Conservation (phyloP, 179 eudicot genomes). For the Spergularia azorica region DNA sequence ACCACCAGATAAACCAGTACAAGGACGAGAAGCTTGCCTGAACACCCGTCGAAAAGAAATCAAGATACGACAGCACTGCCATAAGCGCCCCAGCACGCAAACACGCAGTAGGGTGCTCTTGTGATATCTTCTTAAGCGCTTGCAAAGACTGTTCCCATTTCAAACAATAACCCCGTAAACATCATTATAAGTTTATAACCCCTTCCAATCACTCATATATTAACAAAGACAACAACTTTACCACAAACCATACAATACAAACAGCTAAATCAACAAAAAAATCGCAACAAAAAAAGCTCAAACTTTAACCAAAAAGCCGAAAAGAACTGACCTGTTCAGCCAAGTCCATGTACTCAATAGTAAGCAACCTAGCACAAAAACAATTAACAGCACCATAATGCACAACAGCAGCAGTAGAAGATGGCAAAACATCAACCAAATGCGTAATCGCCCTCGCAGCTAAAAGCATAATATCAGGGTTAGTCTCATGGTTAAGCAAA, state of each 20-base stretch:
- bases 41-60: constrained; percentile 97
- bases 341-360: constrained; percentile 99
- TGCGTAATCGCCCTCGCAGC: constrained; percentile 96
- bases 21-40: constrained; percentile 53
- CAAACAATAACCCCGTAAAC: constrained; percentile 10
- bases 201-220: not conserved
- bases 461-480: constrained; percentile 97
- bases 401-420: constrained; percentile 93
- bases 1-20: not conserved
- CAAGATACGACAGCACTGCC: constrained; percentile 97
- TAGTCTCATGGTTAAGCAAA: constrained; percentile 84
- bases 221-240: not conserved
- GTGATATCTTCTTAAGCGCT: constrained; percentile 98
- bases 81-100: constrained; percentile 96
- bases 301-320: no score
- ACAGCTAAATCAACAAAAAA: not conserved
- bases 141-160: constrained; percentile 73
- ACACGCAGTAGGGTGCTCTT: constrained; percentile 98
- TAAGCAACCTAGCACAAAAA: constrained; percentile 87
- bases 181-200: not conserved
- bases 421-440: constrained; percentile 91
- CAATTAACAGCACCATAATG: constrained; percentile 96
- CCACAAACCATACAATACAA: not conserved
- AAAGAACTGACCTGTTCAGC: constrained; percentile 83
- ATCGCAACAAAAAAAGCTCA: constrained; percentile 2